Percentiles rank a stretch among this genome's conserved stretches.
These are phyloP conservation scores for Rhodotorula mucilaginosa DNA, from an alignment of 1,284 basidiomycete genomes.

Conservation along the genomic window DNA sequence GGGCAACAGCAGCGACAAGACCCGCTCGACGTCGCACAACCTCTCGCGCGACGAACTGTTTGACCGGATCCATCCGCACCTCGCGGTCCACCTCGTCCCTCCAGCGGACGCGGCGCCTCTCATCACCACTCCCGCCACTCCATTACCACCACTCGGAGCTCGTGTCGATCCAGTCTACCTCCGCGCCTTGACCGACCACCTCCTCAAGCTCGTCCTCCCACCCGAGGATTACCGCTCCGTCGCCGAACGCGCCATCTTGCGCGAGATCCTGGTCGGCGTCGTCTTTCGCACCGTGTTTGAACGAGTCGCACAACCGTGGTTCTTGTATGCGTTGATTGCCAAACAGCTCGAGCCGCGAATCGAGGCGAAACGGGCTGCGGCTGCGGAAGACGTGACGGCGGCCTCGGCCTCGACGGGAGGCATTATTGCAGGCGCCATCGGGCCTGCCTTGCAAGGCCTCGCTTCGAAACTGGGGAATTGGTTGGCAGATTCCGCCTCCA, in stretches of 20 bases:
- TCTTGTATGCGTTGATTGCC: conserved; percentile 65
- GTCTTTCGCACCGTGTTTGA: conserved; percentile 65
- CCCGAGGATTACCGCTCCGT: conserved; percentile 66
- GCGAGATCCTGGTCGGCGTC: conserved; percentile 72
- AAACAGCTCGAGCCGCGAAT: conserved; percentile 57
- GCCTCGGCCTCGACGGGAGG: conserved; percentile 41
- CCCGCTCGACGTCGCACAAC: conserved; percentile 59
- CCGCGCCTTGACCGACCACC: conserved; percentile 67
- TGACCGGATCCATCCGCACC: conserved; percentile 72
- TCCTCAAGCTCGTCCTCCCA: conserved; percentile 66
- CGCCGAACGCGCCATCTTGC: conserved; percentile 67
- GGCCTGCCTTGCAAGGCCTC: background rate
- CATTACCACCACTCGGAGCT: background rate
- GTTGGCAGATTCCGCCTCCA: conserved; percentile 27
- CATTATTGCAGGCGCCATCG: background rate
- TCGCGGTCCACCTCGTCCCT: conserved; percentile 64
- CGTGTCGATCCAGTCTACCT: conserved; percentile 68
- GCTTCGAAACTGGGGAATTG: conserved; percentile 39
- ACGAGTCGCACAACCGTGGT: conserved; percentile 74
- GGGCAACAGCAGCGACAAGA: conserved; percentile 49
- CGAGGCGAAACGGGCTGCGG: background rate
- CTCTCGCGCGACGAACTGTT: conserved; percentile 58
- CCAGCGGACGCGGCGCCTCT: conserved; percentile 10
- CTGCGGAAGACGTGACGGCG: conserved; percentile 29
- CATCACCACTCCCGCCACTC: background rate